Conservation (phyloP, 345 rosid genomes). For the Rhodamnia argentea region DNA sequence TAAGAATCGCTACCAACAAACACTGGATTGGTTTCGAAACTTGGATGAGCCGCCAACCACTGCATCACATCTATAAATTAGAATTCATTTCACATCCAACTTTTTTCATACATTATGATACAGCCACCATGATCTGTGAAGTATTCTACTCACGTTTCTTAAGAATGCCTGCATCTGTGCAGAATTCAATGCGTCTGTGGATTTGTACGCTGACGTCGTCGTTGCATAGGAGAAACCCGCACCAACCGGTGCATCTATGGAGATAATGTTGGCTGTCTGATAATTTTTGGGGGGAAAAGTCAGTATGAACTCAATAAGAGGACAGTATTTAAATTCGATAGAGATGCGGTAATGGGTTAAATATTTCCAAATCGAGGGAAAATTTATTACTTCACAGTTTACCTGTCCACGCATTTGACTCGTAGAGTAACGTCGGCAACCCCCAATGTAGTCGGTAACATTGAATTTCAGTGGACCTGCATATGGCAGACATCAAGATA, state of each 20-base stretch:
- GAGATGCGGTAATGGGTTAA: neutral
- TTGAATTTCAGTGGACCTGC: constrained; percentile 16
- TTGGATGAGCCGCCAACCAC: constrained; percentile 11
- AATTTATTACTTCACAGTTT: neutral
- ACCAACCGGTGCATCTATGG: constrained; percentile 8
- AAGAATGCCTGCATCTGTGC: neutral
- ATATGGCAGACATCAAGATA: neutral
- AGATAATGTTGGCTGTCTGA: constrained; percentile 3
- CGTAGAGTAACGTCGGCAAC: constrained; percentile 5
- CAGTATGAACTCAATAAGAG: neutral
- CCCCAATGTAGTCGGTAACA: constrained; percentile 1
- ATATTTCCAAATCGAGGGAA: neutral
- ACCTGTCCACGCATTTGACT: neutral
- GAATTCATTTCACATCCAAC: neutral
- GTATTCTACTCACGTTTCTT: neutral
- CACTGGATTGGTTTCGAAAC: constrained; percentile 2
- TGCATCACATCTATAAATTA: neutral
- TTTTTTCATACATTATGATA: neutral
- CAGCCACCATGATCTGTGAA: neutral
- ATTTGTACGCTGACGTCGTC: neutral
- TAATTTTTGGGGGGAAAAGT: neutral
- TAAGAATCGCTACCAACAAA: constrained; percentile 17
- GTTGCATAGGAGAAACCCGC: constrained; percentile 11
- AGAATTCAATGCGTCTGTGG: neutral
- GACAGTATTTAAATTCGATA: rapidly evolving